phyloP scores from a whole-genome alignment of 441 rosid genomes.

The Gossypium aridum region DNA sequence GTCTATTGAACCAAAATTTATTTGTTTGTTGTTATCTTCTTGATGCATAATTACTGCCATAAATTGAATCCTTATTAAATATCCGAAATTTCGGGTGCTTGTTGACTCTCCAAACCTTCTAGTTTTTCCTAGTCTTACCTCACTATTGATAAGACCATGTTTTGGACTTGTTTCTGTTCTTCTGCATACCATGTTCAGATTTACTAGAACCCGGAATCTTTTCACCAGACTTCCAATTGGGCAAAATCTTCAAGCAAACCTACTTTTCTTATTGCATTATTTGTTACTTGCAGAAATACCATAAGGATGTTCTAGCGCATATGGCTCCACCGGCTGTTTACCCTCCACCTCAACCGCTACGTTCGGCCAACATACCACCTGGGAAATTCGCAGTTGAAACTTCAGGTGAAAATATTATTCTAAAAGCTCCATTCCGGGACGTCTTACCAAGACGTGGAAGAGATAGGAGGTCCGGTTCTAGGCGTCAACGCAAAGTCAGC shows the following conservation, averaged over 20 bases:
- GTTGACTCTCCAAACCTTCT: background rate
- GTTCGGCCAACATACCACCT: conserved; percentile 28
- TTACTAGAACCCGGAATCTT: background rate
- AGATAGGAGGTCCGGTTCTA: conserved; percentile 50
- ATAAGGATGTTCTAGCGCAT: conserved; percentile 53
- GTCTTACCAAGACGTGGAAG: conserved; percentile 43
- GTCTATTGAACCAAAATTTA: too few species aligned
- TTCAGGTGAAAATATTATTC: conserved; percentile 18
- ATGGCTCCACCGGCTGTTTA: conserved; percentile 28
- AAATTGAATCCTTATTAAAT: background rate
- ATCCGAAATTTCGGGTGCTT: background rate
- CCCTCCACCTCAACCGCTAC: conserved; percentile 39
- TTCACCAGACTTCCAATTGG: background rate
- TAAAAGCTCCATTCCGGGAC: conserved; percentile 22
- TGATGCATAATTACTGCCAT: background rate
- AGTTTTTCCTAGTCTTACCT: background rate
- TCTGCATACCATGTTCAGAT: background rate
- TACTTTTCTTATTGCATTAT: background rate
- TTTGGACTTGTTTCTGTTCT: background rate
- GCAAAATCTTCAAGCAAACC: background rate
- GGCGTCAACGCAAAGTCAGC: conserved; percentile 66
- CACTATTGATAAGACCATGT: background rate
- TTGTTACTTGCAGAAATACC: conserved; percentile 58
- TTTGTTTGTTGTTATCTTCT: too few species aligned
- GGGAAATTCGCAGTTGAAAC: conserved; percentile 28